phyloP scores from a whole-genome alignment of 2,329 filamentous ascomycete genomes.

The Hyphodiscus sp. region DNA sequence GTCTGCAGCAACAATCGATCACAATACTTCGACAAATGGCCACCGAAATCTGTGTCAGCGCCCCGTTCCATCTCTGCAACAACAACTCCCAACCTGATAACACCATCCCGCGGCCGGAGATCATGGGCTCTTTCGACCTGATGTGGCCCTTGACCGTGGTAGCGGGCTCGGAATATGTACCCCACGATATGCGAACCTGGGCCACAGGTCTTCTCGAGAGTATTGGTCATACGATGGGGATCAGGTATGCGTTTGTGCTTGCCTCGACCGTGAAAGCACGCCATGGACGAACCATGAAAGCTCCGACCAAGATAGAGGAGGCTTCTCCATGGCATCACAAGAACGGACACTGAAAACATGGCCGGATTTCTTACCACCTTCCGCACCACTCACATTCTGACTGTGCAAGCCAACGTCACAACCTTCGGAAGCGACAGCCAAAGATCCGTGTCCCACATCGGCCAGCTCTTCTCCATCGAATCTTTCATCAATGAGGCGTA shows the following conservation, averaged over 20 bases:
- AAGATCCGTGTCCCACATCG: slow-evolving; percentile 2
- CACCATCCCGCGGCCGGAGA: not conserved
- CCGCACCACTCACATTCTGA: slow-evolving; percentile 7
- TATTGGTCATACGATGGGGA: not conserved
- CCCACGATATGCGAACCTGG: not conserved
- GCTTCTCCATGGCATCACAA: slow-evolving; percentile 6
- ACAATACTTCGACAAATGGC: not conserved
- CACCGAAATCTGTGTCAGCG: not conserved
- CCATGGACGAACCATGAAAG: not conserved
- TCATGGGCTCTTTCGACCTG: not conserved
- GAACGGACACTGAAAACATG: slow-evolving; percentile 3
- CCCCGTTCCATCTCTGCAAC: not conserved
- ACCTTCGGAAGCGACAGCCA: not conserved
- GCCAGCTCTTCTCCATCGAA: slow-evolving; percentile 11
- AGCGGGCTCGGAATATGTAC: not conserved
- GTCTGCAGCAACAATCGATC: not conserved
- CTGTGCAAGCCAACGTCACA: slow-evolving; percentile 6
- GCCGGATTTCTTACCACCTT: slow-evolving; percentile 12
- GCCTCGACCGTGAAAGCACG: not conserved
- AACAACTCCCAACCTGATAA: not conserved
- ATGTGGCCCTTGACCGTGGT: not conserved
- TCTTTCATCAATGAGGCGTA: slow-evolving; percentile 2
- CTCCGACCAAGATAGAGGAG: not conserved
- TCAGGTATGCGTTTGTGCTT: not conserved
- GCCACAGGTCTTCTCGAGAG: not conserved